These are phyloP conservation scores for Phyllosticta citrichinensis DNA, from an alignment of 2,329 filamentous ascomycete genomes.

Conservation along the genomic window DNA sequence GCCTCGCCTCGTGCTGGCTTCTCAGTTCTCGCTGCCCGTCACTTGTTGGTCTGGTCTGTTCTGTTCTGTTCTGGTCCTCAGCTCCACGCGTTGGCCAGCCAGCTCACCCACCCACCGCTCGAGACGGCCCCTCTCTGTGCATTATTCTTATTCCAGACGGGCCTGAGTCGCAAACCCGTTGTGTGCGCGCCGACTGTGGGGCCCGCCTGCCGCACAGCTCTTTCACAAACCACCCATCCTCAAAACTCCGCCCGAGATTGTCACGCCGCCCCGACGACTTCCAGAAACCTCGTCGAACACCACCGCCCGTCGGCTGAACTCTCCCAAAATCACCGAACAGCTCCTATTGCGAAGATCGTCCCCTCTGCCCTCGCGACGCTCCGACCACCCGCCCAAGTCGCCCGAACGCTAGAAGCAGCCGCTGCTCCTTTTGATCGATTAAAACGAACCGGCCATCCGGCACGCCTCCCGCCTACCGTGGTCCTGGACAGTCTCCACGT, in stretches of 20 bases:
- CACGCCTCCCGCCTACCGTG: slow-evolving; percentile 33
- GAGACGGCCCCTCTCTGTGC: neutral
- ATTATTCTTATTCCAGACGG: neutral
- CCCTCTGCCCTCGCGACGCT: slow-evolving; percentile 5
- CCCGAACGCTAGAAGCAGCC: slow-evolving; percentile 15
- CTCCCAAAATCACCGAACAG: slow-evolving; percentile 10
- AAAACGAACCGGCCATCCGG: slow-evolving; percentile 28
- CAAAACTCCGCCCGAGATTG: slow-evolving; percentile 19
- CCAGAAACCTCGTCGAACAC: slow-evolving; percentile 11
- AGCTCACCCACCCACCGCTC: slow-evolving; percentile 8
- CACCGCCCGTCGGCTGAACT: slow-evolving; percentile 8
- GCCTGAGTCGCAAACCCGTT: neutral
- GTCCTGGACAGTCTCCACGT: slow-evolving; percentile 29
- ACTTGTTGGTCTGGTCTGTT: no score
- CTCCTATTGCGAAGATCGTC: slow-evolving; percentile 11
- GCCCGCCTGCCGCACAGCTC: slow-evolving; percentile 1
- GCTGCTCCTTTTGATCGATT: slow-evolving; percentile 30
- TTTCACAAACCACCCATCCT: slow-evolving; percentile 16
- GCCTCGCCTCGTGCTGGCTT: slow-evolving; percentile 2
- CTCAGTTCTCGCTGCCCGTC: slow-evolving; percentile 1
- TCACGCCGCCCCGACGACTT: slow-evolving; percentile 6
- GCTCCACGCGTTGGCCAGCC: slow-evolving; percentile 10
- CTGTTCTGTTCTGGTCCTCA: neutral
- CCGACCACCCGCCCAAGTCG: neutral
- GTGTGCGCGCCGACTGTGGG: neutral